phyloP scores from a whole-genome alignment of 352 stramenopile genomes.

The Pythium graminicola region DNA sequence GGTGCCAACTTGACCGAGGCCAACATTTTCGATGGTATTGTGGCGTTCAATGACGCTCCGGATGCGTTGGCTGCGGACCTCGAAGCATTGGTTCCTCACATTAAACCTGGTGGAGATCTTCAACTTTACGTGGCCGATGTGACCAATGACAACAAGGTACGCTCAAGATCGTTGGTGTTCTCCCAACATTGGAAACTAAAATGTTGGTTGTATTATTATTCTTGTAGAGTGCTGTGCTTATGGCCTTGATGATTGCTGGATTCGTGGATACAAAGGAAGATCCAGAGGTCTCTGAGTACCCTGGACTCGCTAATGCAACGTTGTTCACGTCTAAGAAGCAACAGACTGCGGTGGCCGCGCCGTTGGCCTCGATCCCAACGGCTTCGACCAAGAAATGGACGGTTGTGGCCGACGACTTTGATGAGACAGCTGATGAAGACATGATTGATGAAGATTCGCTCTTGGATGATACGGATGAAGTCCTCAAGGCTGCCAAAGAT shows the following conservation, averaged over 20 bases:
- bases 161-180: not conserved
- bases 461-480: conserved; percentile 78
- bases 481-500: conserved; percentile 59
- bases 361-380: conserved; percentile 42
- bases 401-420: conserved; percentile 57
- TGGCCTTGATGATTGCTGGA: conserved; percentile 75
- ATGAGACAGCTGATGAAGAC: conserved; percentile 36
- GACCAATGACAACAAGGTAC: conserved; percentile 53
- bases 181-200: conserved; percentile 1
- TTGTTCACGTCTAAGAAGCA: conserved; percentile 65
- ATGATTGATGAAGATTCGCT: conserved; percentile 83
- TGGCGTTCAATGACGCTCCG: conserved; percentile 51
- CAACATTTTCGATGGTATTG: conserved; percentile 40
- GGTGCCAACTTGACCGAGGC: conserved; percentile 26
- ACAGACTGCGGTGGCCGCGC: conserved; percentile 39
- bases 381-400: conserved; percentile 56
- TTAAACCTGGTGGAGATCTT: conserved; percentile 47
- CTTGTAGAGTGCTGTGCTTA: conserved; percentile 49
- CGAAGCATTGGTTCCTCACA: conserved; percentile 33
- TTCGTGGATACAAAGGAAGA: conserved; percentile 52
- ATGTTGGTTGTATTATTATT: not conserved
- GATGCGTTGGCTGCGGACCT: conserved; percentile 39
- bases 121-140: conserved; percentile 50
- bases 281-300: conserved; percentile 31
- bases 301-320: conserved; percentile 31